These are phyloP conservation scores for Arabidopsis suecica DNA, from an alignment of 345 rosid species.

Conservation along the genomic window DNA sequence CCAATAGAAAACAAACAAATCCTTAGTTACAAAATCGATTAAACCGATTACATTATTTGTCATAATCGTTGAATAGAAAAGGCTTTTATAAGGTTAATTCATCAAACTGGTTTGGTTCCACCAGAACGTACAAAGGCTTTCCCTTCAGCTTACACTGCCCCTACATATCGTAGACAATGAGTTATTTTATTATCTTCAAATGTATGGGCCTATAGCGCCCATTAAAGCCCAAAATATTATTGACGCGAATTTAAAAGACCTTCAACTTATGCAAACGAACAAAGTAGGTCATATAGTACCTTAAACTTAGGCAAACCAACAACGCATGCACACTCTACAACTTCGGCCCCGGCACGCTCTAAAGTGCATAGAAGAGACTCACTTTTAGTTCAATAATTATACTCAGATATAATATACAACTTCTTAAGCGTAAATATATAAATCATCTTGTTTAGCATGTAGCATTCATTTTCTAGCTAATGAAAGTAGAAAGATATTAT, in stretches of 20 bases:
- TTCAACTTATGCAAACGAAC: too few species aligned
- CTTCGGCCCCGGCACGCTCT: conserved; percentile 89
- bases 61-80: conserved; percentile 6
- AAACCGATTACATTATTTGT: conserved; percentile 4
- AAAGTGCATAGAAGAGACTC: not conserved
- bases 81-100: conserved; percentile 1
- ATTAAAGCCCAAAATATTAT: not conserved
- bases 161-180: conserved; percentile 43
- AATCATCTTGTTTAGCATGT: not conserved
- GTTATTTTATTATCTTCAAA: not conserved
- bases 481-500: not conserved
- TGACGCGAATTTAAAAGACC: not conserved
- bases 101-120: conserved; percentile 47
- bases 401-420: too few species aligned
- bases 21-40: not conserved
- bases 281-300: conserved; percentile 43
- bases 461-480: not conserved
- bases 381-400: too few species aligned
- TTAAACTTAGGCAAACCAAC: conserved; percentile 77
- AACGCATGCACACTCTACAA: conserved; percentile 89
- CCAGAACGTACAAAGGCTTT: conserved; percentile 79
- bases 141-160: conserved; percentile 74
- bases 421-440: not conserved
- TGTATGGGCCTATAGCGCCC: not conserved
- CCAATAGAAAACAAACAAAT: conserved; percentile 9